Evolutionary conservation across 2,329 filamentous ascomycete species (phyloP).

Genomic region (Colletotrichum spinosum): DNA sequence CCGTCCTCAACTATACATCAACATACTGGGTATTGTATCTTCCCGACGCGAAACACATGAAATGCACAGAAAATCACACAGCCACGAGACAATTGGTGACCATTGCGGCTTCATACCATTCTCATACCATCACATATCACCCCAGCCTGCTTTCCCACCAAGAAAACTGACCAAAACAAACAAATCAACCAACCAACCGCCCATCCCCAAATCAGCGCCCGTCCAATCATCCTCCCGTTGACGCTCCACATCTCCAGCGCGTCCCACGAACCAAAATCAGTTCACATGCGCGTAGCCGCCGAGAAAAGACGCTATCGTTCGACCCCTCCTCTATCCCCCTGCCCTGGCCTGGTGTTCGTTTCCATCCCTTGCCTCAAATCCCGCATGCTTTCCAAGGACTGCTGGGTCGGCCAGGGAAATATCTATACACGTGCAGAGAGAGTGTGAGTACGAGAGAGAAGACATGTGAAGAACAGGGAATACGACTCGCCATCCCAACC

Average conservation of each 20-base stretch:
- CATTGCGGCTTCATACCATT: too few species aligned
- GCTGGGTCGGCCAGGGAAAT: too few species aligned
- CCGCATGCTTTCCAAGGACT: neutral
- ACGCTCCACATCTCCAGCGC: neutral
- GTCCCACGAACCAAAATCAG: slow-evolving; percentile 7
- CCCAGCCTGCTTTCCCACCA: too few species aligned
- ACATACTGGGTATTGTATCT: too few species aligned
- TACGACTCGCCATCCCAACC: neutral
- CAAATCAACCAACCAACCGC: neutral
- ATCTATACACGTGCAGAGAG: too few species aligned
- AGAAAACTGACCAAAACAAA: neutral
- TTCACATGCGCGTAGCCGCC: slow-evolving; percentile 27
- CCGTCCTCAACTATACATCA: too few species aligned
- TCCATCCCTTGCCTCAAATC: neutral
- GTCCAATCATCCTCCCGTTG: neutral
- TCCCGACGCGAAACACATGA: too few species aligned
- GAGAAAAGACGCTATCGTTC: slow-evolving; percentile 23
- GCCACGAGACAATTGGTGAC: too few species aligned
- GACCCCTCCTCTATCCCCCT: neutral
- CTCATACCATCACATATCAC: too few species aligned
- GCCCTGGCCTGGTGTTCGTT: neutral
- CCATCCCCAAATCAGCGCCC: neutral
- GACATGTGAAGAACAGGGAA: neutral
- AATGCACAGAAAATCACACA: too few species aligned
- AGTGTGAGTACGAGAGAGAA: neutral